phyloP scores from a whole-genome alignment of 371 early-diverging fungal species.

The Lichtheimia ornata region DNA sequence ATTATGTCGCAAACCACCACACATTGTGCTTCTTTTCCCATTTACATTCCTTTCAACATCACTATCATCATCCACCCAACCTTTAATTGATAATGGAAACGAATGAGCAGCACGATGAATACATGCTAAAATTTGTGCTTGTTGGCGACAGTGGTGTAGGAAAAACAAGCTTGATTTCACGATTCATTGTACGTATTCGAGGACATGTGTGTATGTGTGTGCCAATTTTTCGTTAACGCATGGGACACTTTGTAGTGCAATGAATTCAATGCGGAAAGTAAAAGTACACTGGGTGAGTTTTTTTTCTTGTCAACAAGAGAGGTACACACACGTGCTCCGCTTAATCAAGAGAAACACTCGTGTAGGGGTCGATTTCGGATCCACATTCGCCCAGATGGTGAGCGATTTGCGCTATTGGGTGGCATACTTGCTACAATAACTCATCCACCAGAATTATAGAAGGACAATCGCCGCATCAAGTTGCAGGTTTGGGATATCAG shows the following conservation, averaged over 20 bases:
- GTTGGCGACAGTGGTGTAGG: constrained; percentile 53
- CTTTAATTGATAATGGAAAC: no score
- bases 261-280: constrained; percentile 94
- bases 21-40: no score
- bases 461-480: constrained; percentile 43
- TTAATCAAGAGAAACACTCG: background rate
- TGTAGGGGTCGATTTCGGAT: background rate
- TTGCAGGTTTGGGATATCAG: constrained; percentile 93
- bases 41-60: no score
- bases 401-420: background rate
- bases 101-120: constrained; percentile 46
- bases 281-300: constrained; percentile 94
- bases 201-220: background rate
- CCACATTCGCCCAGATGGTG: background rate
- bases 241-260: constrained; percentile 41
- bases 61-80: no score
- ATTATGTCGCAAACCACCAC: no score
- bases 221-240: background rate
- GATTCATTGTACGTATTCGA: constrained; percentile 70
- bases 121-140: constrained; percentile 49
- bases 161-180: constrained; percentile 94
- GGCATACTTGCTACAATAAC: no score
- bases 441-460: background rate
- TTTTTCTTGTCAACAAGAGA: constrained; percentile 27
- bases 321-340: constrained; percentile 1